Conservation (phyloP, 352 stramenopile species). For the Phytophthora europaea region DNA sequence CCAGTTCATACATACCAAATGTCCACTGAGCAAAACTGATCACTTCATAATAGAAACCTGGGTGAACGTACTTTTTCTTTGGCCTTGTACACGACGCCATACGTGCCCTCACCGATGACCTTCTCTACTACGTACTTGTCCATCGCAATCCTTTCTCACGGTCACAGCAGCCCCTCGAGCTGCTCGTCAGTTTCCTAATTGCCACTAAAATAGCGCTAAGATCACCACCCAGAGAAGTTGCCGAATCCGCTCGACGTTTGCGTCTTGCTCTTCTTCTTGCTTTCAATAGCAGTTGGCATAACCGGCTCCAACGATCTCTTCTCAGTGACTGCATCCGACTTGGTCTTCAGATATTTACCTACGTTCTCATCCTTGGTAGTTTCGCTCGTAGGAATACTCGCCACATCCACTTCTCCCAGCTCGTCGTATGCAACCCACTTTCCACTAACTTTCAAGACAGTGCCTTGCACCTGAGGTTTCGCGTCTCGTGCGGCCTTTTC, state of each 20-base stretch:
- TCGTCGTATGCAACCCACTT: slow-evolving; percentile 88
- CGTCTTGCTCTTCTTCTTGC: slow-evolving; percentile 79
- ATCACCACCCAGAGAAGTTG: slow-evolving; percentile 85
- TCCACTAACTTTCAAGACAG: slow-evolving; percentile 81
- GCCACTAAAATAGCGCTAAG: slow-evolving; percentile 19
- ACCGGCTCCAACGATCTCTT: slow-evolving; percentile 40
- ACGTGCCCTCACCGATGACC: slow-evolving; percentile 86
- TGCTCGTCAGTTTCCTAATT: slow-evolving; percentile 7
- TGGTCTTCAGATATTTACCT: slow-evolving; percentile 76
- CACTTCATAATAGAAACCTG: background rate
- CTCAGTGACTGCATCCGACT: slow-evolving; percentile 17
- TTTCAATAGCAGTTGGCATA: slow-evolving; percentile 67
- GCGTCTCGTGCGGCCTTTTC: slow-evolving; percentile 62
- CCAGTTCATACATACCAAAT: slow-evolving; percentile 6
- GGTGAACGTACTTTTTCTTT: slow-evolving; percentile 66
- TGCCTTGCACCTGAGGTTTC: slow-evolving; percentile 63
- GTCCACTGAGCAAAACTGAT: background rate
- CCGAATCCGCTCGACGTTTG: slow-evolving; percentile 65
- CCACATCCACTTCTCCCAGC: slow-evolving; percentile 60
- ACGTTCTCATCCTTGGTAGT: slow-evolving; percentile 61
- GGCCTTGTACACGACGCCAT: slow-evolving; percentile 85
- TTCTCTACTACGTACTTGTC: slow-evolving; percentile 87
- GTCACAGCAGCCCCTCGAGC: too few species aligned
- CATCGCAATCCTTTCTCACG: slow-evolving; percentile 45
- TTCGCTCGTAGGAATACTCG: slow-evolving; percentile 54